Percentiles rank a stretch among this genome's conserved stretches.
Conservation (phyloP, 352 stramenopile species). For the Phytophthora brassicae region DNA sequence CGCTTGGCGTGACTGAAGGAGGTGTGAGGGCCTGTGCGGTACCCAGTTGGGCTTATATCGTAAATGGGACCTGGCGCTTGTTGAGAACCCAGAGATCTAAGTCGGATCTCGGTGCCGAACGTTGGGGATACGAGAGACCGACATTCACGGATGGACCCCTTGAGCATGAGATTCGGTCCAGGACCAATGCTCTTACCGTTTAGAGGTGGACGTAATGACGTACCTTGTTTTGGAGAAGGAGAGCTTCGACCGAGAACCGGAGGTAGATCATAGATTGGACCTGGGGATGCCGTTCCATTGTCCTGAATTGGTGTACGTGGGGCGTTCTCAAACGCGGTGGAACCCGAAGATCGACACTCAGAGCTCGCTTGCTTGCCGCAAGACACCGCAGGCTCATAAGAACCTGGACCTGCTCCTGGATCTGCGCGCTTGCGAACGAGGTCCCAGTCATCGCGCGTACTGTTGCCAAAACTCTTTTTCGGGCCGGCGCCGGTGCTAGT, state of each 20-base stretch:
- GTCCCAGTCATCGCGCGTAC: slow-evolving; percentile 81
- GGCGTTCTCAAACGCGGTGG: slow-evolving; percentile 71
- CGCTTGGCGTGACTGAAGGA: slow-evolving; percentile 79
- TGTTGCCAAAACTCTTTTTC: slow-evolving; percentile 81
- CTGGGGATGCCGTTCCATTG: slow-evolving; percentile 66
- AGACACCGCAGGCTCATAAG: slow-evolving; percentile 59
- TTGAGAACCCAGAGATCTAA: slow-evolving; percentile 30
- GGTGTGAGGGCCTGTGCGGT: slow-evolving; percentile 45
- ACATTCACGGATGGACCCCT: slow-evolving; percentile 48
- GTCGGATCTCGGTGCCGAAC: slow-evolving; percentile 67
- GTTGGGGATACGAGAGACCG: slow-evolving; percentile 58
- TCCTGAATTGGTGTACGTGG: slow-evolving; percentile 42
- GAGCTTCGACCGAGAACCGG: slow-evolving; percentile 42
- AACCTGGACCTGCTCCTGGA: slow-evolving; percentile 64
- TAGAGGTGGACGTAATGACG: slow-evolving; percentile 52
- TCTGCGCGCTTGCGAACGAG: slow-evolving; percentile 56
- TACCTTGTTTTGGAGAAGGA: slow-evolving; percentile 62
- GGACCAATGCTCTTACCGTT: slow-evolving; percentile 55
- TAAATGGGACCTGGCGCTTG: slow-evolving; percentile 68
- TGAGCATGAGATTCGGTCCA: slow-evolving; percentile 67
- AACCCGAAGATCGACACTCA: slow-evolving; percentile 42
- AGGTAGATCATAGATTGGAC: slow-evolving; percentile 75
- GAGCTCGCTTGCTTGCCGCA: slow-evolving; percentile 69
- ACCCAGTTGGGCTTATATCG: slow-evolving; percentile 63
- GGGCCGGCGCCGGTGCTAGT: slow-evolving; percentile 51